Evolutionary conservation across 352 stramenopile species (phyloP).

Genomic region (Pythium graminicola): DNA sequence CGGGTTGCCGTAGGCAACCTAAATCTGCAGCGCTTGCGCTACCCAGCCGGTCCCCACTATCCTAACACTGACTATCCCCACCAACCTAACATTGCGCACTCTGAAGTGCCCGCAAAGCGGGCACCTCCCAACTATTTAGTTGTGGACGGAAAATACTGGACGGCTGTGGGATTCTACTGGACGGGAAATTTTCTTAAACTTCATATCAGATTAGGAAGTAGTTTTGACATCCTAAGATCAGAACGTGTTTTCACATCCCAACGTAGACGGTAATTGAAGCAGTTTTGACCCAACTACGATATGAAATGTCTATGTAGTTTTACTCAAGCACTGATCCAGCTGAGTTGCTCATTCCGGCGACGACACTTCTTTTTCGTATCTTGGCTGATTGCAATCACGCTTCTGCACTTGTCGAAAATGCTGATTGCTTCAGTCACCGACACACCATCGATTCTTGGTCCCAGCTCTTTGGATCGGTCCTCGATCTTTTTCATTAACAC

Average conservation of each 20-base stretch:
- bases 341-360: not conserved
- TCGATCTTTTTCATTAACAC: conserved; percentile 6
- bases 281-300: not conserved
- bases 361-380: conserved; percentile 7
- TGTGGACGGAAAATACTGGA: conserved; percentile 14
- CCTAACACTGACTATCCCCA: too few relatives aligned
- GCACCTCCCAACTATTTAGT: conserved; percentile 4
- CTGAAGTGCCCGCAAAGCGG: too few relatives aligned
- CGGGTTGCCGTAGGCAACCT: too few relatives aligned
- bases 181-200: conserved; percentile 1
- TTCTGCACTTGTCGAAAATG: conserved; percentile 1
- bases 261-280: too few relatives aligned
- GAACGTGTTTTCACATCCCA: too few relatives aligned
- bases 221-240: not conserved
- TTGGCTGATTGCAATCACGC: not conserved
- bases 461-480: not conserved
- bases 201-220: not conserved
- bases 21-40: too few relatives aligned
- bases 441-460: not conserved
- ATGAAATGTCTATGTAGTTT: too few relatives aligned
- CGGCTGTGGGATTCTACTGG: conserved; percentile 1
- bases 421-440: not conserved
- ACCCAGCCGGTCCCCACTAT: too few relatives aligned
- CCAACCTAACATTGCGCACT: too few relatives aligned
- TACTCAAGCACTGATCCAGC: not conserved